Percentiles rank a stretch among this genome's conserved stretches.
These are phyloP conservation scores for Fusarium mexicanum DNA, from an alignment of 2,329 filamentous ascomycete genomes.

Conservation along the genomic window DNA sequence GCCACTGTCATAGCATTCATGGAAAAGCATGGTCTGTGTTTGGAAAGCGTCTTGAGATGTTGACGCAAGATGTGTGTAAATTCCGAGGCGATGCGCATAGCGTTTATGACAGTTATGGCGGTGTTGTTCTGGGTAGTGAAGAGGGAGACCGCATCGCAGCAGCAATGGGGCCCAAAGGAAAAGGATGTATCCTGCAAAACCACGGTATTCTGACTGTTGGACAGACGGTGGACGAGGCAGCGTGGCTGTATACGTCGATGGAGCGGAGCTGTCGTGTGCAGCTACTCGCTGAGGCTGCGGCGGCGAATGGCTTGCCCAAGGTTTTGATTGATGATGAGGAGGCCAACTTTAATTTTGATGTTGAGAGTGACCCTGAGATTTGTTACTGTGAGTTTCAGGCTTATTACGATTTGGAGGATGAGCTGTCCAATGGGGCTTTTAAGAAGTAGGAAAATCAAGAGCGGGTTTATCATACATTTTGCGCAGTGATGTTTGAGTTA, in stretches of 20 bases:
- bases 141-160: slow-evolving; percentile 72
- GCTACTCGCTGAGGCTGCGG: slow-evolving; percentile 44
- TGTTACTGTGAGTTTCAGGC: slow-evolving; percentile 44
- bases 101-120: slow-evolving; percentile 67
- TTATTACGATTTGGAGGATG: slow-evolving; percentile 42
- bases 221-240: slow-evolving; percentile 76
- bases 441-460: slow-evolving; percentile 23
- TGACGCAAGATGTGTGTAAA: slow-evolving; percentile 72
- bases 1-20: slow-evolving; percentile 71
- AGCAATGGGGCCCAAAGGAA: slow-evolving; percentile 66
- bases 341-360: slow-evolving; percentile 49
- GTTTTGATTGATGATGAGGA: slow-evolving; percentile 54
- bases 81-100: slow-evolving; percentile 70
- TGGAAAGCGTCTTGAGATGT: slow-evolving; percentile 71
- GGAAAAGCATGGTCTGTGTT: slow-evolving; percentile 76
- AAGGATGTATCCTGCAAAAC: slow-evolving; percentile 72
- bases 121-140: slow-evolving; percentile 64
- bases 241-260: slow-evolving; percentile 73
- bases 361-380: slow-evolving; percentile 41
- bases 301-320: slow-evolving; percentile 46
- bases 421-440: slow-evolving; percentile 34
- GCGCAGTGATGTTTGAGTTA: too few relatives aligned
- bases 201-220: slow-evolving; percentile 78
- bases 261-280: slow-evolving; percentile 68
- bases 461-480: fast-evolving